phyloP scores from a whole-genome alignment of 495 filamentous ascomycete genomes.

The Parathielavia appendiculata region DNA sequence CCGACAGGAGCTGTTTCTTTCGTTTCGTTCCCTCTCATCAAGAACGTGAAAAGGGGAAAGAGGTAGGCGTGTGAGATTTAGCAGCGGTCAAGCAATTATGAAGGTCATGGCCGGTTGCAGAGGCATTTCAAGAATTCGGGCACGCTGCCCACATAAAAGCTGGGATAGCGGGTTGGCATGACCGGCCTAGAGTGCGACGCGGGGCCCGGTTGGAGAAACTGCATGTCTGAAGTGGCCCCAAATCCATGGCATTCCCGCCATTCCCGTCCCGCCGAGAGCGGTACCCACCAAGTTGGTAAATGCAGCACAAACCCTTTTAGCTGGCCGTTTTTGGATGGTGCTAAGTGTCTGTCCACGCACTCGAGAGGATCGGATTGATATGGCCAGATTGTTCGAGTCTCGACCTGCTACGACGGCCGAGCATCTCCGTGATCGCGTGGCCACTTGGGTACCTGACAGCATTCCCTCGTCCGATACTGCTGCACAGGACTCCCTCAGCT shows the following conservation, averaged over 20 bases:
- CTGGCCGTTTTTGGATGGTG: too few species aligned
- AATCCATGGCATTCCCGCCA: slow-evolving; percentile 33
- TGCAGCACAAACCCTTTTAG: neutral
- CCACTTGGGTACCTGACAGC: too few species aligned
- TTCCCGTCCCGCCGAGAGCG: slow-evolving; percentile 20
- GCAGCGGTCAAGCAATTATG: slow-evolving; percentile 4
- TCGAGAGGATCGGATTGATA: too few species aligned
- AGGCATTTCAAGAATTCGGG: slow-evolving; percentile 6
- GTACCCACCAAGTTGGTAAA: neutral
- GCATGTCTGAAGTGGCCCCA: slow-evolving; percentile 26
- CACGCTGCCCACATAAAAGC: neutral
- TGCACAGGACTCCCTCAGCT: too few species aligned
- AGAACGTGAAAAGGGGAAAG: neutral
- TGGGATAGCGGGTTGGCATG: slow-evolving; percentile 16
- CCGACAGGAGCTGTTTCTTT: neutral
- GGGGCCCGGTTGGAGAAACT: slow-evolving; percentile 22
- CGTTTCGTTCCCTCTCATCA: neutral
- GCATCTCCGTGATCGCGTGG: too few species aligned
- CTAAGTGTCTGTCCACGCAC: too few species aligned
- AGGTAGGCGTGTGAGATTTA: slow-evolving; percentile 2
- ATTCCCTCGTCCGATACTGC: too few species aligned
- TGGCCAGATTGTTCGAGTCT: too few species aligned
- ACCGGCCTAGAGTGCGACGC: slow-evolving; percentile 20
- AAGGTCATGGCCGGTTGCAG: neutral
- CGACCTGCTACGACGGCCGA: too few species aligned